Evolutionary conservation across 192 early-diverging fungal genomes (phyloP).

Genomic region (Umbelopsis ramanniana): DNA sequence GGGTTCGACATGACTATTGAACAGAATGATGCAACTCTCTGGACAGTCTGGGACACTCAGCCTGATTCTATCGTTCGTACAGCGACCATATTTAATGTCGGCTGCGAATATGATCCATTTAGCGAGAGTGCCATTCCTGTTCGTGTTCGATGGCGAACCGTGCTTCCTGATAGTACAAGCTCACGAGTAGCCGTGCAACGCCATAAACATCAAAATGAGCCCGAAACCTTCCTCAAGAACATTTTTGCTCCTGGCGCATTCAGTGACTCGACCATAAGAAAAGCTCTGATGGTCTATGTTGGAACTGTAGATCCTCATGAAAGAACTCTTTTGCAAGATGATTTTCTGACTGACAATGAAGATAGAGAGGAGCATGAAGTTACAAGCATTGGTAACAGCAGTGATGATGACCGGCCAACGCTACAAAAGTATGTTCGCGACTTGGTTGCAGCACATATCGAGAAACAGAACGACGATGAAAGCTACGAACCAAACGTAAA

Average conservation of each 20-base stretch:
- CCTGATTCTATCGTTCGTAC: neutral
- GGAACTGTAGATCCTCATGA: slow-evolving; percentile 3
- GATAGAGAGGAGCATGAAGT: slow-evolving; percentile 6
- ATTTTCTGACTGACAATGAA: slow-evolving; percentile 11
- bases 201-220: neutral
- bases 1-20: neutral
- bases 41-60: neutral
- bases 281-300: slow-evolving; percentile 9
- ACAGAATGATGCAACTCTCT: neutral
- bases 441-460: neutral
- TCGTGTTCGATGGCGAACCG: neutral
- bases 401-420: slow-evolving; percentile 4
- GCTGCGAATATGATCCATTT: neutral
- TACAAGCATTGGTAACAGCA: slow-evolving; percentile 15
- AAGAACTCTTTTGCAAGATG: neutral
- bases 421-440: neutral
- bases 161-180: neutral
- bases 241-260: slow-evolving; percentile 6
- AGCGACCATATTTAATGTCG: neutral
- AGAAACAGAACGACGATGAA: neutral
- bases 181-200: neutral
- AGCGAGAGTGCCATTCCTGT: neutral
- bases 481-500: neutral
- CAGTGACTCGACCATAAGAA: slow-evolving; percentile 8
- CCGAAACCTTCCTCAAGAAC: neutral